These are phyloP conservation scores for Cordyceps javanica DNA, from an alignment of 2,329 filamentous ascomycete genomes.

Conservation along the genomic window DNA sequence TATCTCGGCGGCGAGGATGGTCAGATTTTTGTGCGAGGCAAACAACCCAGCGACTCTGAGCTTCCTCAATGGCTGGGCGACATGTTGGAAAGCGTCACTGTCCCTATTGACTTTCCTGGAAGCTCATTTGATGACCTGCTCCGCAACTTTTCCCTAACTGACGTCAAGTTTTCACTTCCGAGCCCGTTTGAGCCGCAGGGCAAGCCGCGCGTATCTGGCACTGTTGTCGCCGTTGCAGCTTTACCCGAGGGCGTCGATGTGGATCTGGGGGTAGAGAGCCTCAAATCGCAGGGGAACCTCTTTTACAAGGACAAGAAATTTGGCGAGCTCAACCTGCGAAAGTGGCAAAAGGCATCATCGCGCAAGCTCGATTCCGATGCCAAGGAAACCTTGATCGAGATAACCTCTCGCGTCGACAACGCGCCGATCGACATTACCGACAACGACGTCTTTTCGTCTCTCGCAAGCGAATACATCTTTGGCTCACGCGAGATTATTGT, in stretches of 20 bases:
- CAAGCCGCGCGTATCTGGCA: constrained; percentile 75
- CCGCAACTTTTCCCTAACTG: constrained; percentile 76
- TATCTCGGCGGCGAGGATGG: constrained; percentile 78
- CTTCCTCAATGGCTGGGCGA: constrained; percentile 80
- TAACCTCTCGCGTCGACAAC: constrained; percentile 70
- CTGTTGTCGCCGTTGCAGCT: constrained; percentile 70
- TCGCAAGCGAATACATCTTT: constrained; percentile 77
- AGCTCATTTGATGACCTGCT: constrained; percentile 76
- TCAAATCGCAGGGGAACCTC: constrained; percentile 74
- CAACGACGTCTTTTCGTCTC: constrained; percentile 67
- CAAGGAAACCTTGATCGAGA: constrained; percentile 58
- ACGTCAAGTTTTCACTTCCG: constrained; percentile 82
- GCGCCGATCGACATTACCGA: constrained; percentile 81
- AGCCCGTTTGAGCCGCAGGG: constrained; percentile 68
- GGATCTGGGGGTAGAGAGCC: constrained; percentile 66
- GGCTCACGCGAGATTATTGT: constrained; percentile 63
- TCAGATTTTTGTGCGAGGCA: constrained; percentile 77
- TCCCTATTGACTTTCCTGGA: constrained; percentile 80
- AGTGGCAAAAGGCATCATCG: constrained; percentile 84
- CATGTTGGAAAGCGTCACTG: constrained; percentile 71
- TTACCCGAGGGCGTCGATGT: constrained; percentile 86
- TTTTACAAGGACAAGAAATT: constrained; percentile 73
- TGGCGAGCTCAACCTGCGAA: constrained; percentile 68
- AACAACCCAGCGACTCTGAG: constrained; percentile 55
- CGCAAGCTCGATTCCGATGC: constrained; percentile 54